Percentiles rank a stretch among this genome's conserved stretches.
Conservation (phyloP, 2,329 filamentous ascomycete genomes). For the Dactylellina haptotyla region DNA sequence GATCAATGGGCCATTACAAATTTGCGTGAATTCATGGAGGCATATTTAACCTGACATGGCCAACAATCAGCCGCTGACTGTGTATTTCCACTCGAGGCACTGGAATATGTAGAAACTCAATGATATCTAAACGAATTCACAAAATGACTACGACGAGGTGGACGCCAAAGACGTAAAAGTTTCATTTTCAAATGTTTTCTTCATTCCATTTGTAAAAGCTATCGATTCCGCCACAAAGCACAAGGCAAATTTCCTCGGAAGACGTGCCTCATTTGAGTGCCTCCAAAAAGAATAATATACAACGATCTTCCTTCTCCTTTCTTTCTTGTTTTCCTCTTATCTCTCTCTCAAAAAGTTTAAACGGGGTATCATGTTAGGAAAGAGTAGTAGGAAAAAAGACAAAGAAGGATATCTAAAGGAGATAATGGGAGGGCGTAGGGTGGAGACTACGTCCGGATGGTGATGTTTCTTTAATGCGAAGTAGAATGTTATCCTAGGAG, state of each 20-base stretch:
- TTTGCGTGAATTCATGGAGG: too few species aligned
- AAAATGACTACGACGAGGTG: background rate
- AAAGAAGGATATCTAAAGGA: background rate
- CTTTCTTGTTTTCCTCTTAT: background rate
- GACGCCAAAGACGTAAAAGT: background rate
- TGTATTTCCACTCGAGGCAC: too few species aligned
- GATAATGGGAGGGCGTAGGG: slow-evolving; percentile 30
- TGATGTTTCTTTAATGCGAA: slow-evolving; percentile 1
- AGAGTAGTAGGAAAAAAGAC: background rate
- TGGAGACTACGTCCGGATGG: slow-evolving; percentile 44
- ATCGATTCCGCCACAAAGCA: background rate
- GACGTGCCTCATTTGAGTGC: background rate
- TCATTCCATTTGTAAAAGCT: slow-evolving; percentile 9
- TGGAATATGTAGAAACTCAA: background rate
- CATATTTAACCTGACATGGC: too few species aligned
- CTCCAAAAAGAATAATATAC: slow-evolving; percentile 10
- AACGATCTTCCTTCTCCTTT: background rate
- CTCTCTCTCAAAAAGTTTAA: too few species aligned
- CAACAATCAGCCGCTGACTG: too few species aligned
- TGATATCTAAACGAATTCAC: background rate
- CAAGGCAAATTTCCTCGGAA: background rate
- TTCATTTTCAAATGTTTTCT: slow-evolving; percentile 25
- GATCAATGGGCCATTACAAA: too few species aligned
- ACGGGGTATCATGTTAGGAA: background rate
- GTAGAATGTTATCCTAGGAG: background rate